A percentile compares a stretch with the other conserved stretches of the same genome.
Evolutionary conservation across 2,329 filamentous ascomycete genomes (phyloP).

Genomic region (Aspergillus aculeatinus): DNA sequence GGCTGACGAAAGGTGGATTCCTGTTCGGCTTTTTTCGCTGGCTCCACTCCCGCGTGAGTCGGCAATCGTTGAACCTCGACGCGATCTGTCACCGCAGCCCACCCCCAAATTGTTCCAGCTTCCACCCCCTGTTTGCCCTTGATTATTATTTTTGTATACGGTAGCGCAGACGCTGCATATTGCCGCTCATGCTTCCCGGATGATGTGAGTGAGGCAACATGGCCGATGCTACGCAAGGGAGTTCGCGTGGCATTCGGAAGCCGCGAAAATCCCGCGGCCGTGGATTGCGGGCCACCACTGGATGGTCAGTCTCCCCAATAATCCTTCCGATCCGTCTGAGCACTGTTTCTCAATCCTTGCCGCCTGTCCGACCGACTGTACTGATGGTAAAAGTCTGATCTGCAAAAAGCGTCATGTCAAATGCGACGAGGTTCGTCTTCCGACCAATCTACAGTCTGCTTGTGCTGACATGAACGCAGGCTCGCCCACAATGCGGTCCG

Average conservation of each 20-base stretch:
- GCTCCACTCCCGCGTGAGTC: neutral
- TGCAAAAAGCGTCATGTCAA: conserved; percentile 34
- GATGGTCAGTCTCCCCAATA: conserved; percentile 24
- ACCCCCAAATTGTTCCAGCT: neutral
- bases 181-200: neutral
- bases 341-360: neutral
- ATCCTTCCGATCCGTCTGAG: conserved; percentile 1
- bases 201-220: conserved; percentile 9
- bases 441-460: neutral
- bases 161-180: neutral
- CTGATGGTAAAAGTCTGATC: conserved; percentile 21
- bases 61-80: conserved; percentile 9
- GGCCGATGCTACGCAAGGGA: conserved; percentile 9
- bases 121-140: neutral
- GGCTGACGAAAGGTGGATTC: neutral
- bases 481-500: conserved; percentile 28
- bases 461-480: conserved; percentile 8
- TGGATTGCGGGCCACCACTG: conserved; percentile 29
- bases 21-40: conserved; percentile 6
- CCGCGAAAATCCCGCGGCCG: conserved; percentile 30
- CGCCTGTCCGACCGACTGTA: neutral
- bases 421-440: conserved; percentile 28
- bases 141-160: neutral
- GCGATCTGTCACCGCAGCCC: conserved; percentile 3
- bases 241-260: conserved; percentile 13